Evolutionary conservation across 331 rosid species (phyloP), one percentile per base, ranked within the genome.

Genomic region (Pyrus hybrid): DNA sequence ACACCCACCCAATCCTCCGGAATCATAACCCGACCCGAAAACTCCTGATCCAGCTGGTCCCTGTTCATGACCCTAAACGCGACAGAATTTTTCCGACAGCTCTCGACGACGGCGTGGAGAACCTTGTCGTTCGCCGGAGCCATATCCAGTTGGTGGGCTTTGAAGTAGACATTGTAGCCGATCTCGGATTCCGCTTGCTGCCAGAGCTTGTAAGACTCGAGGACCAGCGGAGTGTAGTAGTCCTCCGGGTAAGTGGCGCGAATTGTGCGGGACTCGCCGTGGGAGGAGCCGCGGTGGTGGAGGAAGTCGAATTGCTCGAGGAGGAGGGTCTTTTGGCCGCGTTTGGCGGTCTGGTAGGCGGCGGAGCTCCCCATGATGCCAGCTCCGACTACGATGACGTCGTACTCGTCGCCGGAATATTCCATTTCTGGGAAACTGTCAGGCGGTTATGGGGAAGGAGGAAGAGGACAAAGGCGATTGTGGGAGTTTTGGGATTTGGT

Each of bases 281-380:
- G 99, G 43, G 99, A 94, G 28, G 99, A 94, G 51, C 97, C 99
- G 4, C 96, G 88, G 76, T 88, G 99, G 91, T 94, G 99, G 81
- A 92, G 88, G 85, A 94, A 92, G 73, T 94, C 99, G 77, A 80
- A 92, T 20, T 94, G 99, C 79, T 94, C 99, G 0, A 94, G 85
- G 0, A 92, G 67, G 3, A 94, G 91, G 6, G 88, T 85, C 29
- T 23, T 87, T 1, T 75, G 76, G 14, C 97, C 97, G 0, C 89
- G 71, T 60, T 80, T 86, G 30, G 97, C 77, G 0, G 91, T 81
- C 32, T 94, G 76, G 85, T 92, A 94, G 1, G 97, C 96, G 65
- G 99, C 77, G 74, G 92, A 76, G 81, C 97, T 90, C 0, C 99
- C 97, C 92, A 94, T 92, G 23, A 94, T 80, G 47, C 97, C 99